Percentiles rank a stretch among this genome's conserved stretches.
phyloP scores from a whole-genome alignment of 225 moss, liverwort and hornwort species.

The Neckera pumila region DNA sequence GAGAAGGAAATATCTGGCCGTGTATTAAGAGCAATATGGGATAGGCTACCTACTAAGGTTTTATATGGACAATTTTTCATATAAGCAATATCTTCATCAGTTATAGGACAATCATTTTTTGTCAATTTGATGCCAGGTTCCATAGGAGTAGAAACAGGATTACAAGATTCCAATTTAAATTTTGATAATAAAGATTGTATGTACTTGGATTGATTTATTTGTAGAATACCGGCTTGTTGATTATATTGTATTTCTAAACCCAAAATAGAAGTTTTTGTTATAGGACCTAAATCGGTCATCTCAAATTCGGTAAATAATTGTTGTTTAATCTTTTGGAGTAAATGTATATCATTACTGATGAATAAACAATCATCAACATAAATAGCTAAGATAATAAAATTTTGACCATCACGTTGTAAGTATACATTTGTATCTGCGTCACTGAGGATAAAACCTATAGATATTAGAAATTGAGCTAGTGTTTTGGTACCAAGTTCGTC shows the following conservation, averaged over 20 bases:
- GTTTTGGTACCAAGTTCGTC: background rate
- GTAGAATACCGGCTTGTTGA: accelerated
- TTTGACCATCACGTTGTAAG: background rate
- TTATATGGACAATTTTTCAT: background rate
- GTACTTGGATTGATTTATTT: background rate
- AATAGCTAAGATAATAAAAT: background rate
- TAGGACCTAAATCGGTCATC: background rate
- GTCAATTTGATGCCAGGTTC: background rate
- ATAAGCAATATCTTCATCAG: background rate
- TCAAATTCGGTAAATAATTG: background rate
- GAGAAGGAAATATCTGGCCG: background rate
- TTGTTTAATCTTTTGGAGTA: background rate
- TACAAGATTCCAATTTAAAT: background rate
- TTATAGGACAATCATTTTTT: background rate
- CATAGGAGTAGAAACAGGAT: background rate
- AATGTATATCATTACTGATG: background rate
- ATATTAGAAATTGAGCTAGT: background rate
- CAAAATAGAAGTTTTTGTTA: background rate
- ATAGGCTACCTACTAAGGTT: background rate
- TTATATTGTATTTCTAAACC: background rate
- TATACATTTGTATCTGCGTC: background rate
- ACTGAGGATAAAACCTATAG: background rate
- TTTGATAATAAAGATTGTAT: background rate
- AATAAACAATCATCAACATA: background rate
- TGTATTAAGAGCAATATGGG: background rate